phyloP scores from a whole-genome alignment of 352 stramenopile genomes.

The Phytophthora palmivora region DNA sequence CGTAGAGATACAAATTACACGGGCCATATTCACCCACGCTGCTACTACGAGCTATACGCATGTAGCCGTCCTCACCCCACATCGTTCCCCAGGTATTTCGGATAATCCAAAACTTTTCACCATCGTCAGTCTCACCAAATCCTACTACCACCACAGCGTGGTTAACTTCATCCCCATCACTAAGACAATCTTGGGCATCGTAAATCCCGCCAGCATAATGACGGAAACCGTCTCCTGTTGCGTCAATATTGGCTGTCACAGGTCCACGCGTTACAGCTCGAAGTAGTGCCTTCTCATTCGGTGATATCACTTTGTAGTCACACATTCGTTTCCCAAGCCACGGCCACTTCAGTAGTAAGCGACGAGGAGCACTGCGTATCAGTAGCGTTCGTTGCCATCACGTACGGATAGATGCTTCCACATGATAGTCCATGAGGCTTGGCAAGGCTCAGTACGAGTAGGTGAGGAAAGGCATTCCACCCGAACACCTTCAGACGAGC shows the following conservation, averaged over 20 bases:
- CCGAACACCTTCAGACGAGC: constrained; percentile 86
- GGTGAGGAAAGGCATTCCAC: constrained; percentile 91
- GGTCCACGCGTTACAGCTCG: constrained; percentile 68
- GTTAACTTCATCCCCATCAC: constrained; percentile 82
- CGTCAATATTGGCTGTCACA: constrained; percentile 83
- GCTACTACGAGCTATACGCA: constrained; percentile 69
- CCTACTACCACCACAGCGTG: constrained; percentile 89
- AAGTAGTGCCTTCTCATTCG: constrained; percentile 68
- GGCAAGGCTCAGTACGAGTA: constrained; percentile 83
- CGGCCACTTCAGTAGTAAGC: constrained; percentile 42
- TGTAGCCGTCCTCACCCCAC: constrained; percentile 88
- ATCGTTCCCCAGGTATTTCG: constrained; percentile 92
- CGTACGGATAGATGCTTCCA: constrained; percentile 71
- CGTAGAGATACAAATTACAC: constrained; percentile 82
- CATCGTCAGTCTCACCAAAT: constrained; percentile 75
- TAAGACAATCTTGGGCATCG: constrained; percentile 79
- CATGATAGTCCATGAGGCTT: constrained; percentile 79
- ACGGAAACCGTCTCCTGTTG: constrained; percentile 78
- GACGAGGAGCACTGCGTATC: constrained; percentile 51
- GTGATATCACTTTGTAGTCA: constrained; percentile 64
- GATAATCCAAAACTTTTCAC: constrained; percentile 89
- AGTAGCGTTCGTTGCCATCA: constrained; percentile 72
- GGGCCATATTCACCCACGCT: constrained; percentile 55
- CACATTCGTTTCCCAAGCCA: constrained; percentile 52
- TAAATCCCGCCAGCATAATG: constrained; percentile 88